A percentile compares a stretch with the other conserved stretches of the same genome.
These are phyloP conservation scores for Grigorovia yakushimaensis DNA, from an alignment of 805 yeast species.

Conservation along the genomic window DNA sequence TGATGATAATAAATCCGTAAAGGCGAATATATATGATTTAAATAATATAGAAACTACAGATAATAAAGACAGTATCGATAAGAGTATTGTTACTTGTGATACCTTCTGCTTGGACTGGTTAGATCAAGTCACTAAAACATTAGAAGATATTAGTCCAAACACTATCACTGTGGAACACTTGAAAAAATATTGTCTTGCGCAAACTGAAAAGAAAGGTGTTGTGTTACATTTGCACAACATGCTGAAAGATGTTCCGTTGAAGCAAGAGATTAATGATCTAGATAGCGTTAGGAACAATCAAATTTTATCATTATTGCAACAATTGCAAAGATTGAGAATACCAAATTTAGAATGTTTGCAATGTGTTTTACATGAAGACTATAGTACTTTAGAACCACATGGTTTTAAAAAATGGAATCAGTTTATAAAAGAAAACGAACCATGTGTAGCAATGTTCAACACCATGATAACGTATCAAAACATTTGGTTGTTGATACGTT, in stretches of 20 bases:
- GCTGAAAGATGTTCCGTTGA: constrained; percentile 8
- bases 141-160: constrained; percentile 1
- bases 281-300: not conserved
- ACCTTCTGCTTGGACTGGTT: not conserved
- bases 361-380: constrained; percentile 7
- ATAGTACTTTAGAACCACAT: constrained; percentile 8
- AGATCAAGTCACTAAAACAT: constrained; percentile 11
- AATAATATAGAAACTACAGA: not conserved
- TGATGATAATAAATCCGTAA: not conserved
- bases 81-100: not conserved
- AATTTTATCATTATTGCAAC: constrained; percentile 3
- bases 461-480: constrained; percentile 9
- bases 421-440: constrained; percentile 21
- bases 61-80: not conserved
- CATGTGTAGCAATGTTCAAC: constrained; percentile 13
- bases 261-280: not conserved
- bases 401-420: constrained; percentile 25
- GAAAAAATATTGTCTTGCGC: not conserved
- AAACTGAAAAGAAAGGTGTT: constrained; percentile 7
- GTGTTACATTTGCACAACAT: constrained; percentile 11
- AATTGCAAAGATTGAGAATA: constrained; percentile 8
- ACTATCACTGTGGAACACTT: not conserved
- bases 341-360: constrained; percentile 13
- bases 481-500: constrained; percentile 20
- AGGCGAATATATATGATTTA: not conserved